Evolutionary conservation across 345 rosid genomes (phyloP).

Genomic region (Pistacia atlantica): DNA sequence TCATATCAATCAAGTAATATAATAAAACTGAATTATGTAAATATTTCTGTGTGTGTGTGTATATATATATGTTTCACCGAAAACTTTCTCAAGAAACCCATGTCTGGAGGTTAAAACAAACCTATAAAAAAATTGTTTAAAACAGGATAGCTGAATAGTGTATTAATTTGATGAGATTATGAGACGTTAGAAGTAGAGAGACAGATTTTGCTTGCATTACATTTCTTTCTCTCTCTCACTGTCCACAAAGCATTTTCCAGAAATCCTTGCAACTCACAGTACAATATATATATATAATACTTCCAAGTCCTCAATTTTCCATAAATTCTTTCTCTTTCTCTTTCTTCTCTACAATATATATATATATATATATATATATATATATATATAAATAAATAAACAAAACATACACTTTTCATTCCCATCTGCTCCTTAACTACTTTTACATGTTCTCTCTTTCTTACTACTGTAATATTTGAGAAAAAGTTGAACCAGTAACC

Average conservation of each 20-base stretch:
- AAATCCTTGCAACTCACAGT: slow-evolving; percentile 42
- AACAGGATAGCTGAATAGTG: no score
- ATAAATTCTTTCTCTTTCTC: slow-evolving; percentile 20
- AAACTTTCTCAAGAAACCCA: no score
- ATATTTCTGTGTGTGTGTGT: no score
- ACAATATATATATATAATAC: neutral
- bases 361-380: neutral
- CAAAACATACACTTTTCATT: slow-evolving; percentile 18
- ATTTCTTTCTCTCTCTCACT: neutral
- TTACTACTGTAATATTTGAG: neutral
- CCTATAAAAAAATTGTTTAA: no score
- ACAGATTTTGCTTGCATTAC: slow-evolving; percentile 11
- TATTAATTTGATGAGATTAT: neutral
- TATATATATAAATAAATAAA: neutral
- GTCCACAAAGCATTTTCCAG: slow-evolving; percentile 50
- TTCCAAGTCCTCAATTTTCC: slow-evolving; percentile 32
- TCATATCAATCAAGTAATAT: no score
- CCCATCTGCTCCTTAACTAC: slow-evolving; percentile 17
- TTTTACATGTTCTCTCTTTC: neutral
- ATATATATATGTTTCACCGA: no score
- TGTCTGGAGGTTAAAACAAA: no score
- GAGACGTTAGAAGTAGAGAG: slow-evolving; percentile 19
- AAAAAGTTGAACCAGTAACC: neutral
- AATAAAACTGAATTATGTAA: no score
- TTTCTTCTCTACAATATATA: neutral